Conservation (phyloP, 2,329 filamentous ascomycete genomes). For the Sporothrix phasma region DNA sequence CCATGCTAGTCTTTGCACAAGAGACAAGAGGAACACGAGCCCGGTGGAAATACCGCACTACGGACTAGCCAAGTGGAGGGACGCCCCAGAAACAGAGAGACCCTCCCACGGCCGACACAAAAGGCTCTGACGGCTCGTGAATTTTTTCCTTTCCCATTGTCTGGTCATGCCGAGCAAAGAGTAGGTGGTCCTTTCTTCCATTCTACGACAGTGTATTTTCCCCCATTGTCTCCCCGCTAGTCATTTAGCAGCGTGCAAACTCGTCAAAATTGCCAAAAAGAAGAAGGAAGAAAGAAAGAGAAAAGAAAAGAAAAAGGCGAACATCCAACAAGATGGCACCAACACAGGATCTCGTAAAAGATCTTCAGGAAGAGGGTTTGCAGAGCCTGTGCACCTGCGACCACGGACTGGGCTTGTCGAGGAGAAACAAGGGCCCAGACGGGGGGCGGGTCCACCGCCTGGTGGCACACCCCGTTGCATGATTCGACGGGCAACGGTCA, state of each 20-base stretch:
- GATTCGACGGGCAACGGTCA: too few species aligned
- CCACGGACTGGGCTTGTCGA: not conserved
- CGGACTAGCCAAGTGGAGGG: not conserved
- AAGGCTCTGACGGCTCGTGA: not conserved
- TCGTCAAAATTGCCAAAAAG: too few species aligned
- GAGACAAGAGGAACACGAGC: not conserved
- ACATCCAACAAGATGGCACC: not conserved
- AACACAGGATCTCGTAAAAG: not conserved
- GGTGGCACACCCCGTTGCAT: not conserved
- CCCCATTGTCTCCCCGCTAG: not conserved
- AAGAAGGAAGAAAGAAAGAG: not conserved
- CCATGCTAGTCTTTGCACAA: too few species aligned
- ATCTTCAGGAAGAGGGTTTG: not conserved
- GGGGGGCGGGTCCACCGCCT: not conserved
- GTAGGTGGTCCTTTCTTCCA: not conserved
- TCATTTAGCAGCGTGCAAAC: not conserved
- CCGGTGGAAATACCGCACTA: not conserved
- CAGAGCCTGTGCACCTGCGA: not conserved
- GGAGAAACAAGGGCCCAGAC: not conserved
- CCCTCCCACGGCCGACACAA: not conserved
- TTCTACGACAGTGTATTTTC: not conserved
- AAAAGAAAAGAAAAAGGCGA: not conserved
- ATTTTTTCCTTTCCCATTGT: not conserved
- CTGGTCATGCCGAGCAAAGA: not conserved
- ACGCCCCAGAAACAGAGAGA: too few species aligned